These are phyloP conservation scores for Alternaria conjuncta DNA, from an alignment of 2,329 filamentous ascomycete species.

Conservation along the genomic window DNA sequence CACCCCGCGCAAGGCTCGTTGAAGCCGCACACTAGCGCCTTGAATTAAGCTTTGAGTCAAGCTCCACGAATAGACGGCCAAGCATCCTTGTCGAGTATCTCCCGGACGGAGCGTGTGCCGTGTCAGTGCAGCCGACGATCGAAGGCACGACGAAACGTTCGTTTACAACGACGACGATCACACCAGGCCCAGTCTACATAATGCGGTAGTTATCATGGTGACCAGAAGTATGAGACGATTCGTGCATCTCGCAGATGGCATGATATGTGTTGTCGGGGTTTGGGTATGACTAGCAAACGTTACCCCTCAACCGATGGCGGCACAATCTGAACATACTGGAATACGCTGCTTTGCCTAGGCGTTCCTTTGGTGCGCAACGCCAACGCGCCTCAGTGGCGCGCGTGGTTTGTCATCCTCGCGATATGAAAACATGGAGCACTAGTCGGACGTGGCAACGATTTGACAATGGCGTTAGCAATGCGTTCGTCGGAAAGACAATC, in stretches of 20 bases:
- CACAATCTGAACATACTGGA: not conserved
- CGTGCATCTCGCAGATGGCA: not conserved
- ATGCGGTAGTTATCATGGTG: not conserved
- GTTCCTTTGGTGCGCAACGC: not conserved
- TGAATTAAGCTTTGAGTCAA: slow-evolving; percentile 36
- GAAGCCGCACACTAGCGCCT: slow-evolving; percentile 23
- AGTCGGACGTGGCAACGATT: not conserved
- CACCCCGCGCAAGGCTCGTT: slow-evolving; percentile 17
- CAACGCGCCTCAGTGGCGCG: not conserved
- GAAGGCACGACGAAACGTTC: slow-evolving; percentile 11
- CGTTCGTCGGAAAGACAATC: slow-evolving; percentile 1
- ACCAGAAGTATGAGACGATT: not conserved
- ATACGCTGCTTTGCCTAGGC: not conserved
- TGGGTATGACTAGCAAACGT: not conserved
- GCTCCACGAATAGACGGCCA: slow-evolving; percentile 29
- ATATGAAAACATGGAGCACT: not conserved
- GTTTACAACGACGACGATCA: slow-evolving; percentile 13
- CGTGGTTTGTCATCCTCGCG: not conserved
- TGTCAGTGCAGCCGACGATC: slow-evolving; percentile 7
- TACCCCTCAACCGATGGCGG: not conserved
- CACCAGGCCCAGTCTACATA: slow-evolving; percentile 3
- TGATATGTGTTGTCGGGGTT: not conserved
- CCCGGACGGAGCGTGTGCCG: slow-evolving; percentile 20
- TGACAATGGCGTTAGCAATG: not conserved
- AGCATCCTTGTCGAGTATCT: slow-evolving; percentile 34